Percentiles rank a stretch among this genome's conserved stretches.
Conservation (phyloP, 257 asterid genomes). For the Salvia splendens region DNA sequence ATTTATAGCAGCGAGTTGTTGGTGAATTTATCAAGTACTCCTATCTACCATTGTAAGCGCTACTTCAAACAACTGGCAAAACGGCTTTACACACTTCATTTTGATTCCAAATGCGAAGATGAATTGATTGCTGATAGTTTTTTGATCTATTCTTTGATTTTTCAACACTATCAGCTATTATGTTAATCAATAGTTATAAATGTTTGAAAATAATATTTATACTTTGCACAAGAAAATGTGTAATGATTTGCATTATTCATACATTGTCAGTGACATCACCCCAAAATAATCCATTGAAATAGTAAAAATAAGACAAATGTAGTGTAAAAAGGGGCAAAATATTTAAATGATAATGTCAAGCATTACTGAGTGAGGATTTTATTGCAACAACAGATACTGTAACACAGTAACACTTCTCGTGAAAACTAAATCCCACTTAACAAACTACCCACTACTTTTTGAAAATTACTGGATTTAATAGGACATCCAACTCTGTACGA, state of each 20-base stretch:
- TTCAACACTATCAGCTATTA: background rate
- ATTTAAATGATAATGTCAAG: background rate
- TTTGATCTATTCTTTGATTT: too few species aligned
- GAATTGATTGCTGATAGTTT: background rate
- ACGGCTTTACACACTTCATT: too few species aligned
- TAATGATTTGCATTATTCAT: background rate
- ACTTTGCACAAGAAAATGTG: background rate
- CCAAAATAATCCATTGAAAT: background rate
- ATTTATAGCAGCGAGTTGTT: background rate
- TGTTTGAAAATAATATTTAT: background rate
- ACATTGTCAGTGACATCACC: background rate
- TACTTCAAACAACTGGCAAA: background rate
- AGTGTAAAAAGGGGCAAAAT: background rate
- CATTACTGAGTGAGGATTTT: background rate
- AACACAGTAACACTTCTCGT: too few species aligned
- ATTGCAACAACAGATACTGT: too few species aligned
- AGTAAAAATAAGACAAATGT: background rate
- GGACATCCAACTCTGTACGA: background rate
- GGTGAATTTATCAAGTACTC: background rate
- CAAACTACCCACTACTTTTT: background rate
- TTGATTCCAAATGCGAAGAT: too few species aligned
- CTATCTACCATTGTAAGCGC: background rate
- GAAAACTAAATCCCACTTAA: background rate
- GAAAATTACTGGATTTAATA: background rate
- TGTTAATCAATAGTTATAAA: background rate